A percentile compares a stretch with the other conserved stretches of the same genome.
These are phyloP conservation scores for Cystofilobasidium ferigula DNA, from an alignment of 768 basidiomycete species.

Conservation along the genomic window DNA sequence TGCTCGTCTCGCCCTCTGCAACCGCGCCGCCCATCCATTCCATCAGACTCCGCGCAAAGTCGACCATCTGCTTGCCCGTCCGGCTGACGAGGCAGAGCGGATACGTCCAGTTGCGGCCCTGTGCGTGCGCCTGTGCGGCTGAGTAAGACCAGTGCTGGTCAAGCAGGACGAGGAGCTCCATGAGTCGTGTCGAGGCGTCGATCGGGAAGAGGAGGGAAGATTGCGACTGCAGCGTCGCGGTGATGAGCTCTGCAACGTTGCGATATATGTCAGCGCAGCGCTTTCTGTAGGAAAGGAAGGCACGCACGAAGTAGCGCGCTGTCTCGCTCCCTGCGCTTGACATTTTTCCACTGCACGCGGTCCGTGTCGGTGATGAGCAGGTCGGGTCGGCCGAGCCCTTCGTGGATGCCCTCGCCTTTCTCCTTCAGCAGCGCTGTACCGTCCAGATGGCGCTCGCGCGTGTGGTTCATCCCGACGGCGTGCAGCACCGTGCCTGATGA, in stretches of 20 bases:
- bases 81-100: slow-evolving; percentile 90
- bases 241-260: slow-evolving; percentile 60
- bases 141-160: slow-evolving; percentile 97
- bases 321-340: slow-evolving; percentile 80
- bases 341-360: slow-evolving; percentile 65
- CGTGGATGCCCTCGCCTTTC: slow-evolving; percentile 58
- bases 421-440: slow-evolving; percentile 69
- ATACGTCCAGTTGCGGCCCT: slow-evolving; percentile 35
- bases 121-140: slow-evolving; percentile 49
- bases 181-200: slow-evolving; percentile 84
- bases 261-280: neutral
- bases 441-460: slow-evolving; percentile 87
- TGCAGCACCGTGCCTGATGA: slow-evolving; percentile 92
- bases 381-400: slow-evolving; percentile 78
- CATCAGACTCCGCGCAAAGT: slow-evolving; percentile 91
- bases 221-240: slow-evolving; percentile 65
- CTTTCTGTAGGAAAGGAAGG: neutral
- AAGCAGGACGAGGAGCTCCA: slow-evolving; percentile 87
- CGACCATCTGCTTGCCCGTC: slow-evolving; percentile 84
- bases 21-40: slow-evolving; percentile 97
- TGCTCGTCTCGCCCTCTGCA: slow-evolving; percentile 74
- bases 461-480: slow-evolving; percentile 90
- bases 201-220: slow-evolving; percentile 81
- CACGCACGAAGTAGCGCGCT: slow-evolving; percentile 62
- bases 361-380: slow-evolving; percentile 88